Evolutionary conservation across 176 grass and related monocot species (phyloP), one percentile per base, ranked within the genome.

Genomic region (Cymbopogon citratus): DNA sequence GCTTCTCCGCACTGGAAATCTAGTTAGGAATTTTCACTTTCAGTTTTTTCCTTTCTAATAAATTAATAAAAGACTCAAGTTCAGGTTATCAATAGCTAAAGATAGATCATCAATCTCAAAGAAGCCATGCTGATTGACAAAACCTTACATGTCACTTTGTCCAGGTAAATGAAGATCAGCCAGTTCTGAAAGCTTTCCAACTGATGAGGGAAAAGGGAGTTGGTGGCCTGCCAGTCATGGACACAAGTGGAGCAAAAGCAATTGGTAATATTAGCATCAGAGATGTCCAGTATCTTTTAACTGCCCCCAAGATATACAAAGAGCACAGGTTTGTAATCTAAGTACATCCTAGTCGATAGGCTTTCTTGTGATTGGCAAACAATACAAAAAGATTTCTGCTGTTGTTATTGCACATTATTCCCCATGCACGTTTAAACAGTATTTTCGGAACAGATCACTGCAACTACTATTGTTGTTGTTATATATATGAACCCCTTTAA

Each of bases 241-340:
- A 96, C 80, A 87, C 64, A 63, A 93, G 83, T 73, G 91, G 93
- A 46, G 73, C 85, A 29, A 76, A 83, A 69, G 91, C 82, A 71
- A 85, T 90, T 70, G 97, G 97, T 49, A 99, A 99, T 56, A 96
- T 99, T 78, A 99, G 97, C 74, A 93, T 99, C 51, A 99, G 97
- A 90, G 97, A 99, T 86, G 89, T 99, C 18, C 97, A 99, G 28
- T 99, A 96, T 92, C 97, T 99, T 89, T 75, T 99, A 74, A 90
- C 87, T 71, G 91, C 93, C 59, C 93, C 97, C 24, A 92, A 93
- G 81, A 96, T 99, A 73, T 99, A 99, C 85, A 99, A 89, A 85
- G 87, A 93, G 51, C 93, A 96, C 91, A 95, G 97, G 97, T 99
- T 44, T 46, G 61, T 80, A 45, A 64, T 69, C 28, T 24, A 82